Evolutionary conservation across 768 basidiomycete genomes (phyloP).

Genomic region (Suillus alpinus): DNA sequence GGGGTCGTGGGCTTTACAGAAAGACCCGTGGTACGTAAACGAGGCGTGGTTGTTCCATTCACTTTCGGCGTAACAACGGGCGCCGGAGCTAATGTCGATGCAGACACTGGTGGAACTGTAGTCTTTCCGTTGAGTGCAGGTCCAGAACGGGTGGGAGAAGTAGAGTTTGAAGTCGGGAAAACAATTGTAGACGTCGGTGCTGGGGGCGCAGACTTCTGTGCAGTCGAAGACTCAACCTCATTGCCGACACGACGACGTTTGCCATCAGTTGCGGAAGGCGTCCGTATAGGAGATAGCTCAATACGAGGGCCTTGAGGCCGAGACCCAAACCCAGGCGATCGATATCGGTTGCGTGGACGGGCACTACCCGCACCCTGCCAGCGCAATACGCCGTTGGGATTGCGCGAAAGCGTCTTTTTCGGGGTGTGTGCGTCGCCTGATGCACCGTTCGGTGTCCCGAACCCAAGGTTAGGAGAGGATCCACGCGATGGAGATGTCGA

Average conservation of each 20-base stretch:
- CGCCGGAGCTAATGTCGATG: slow-evolving; percentile 21
- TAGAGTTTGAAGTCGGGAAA: slow-evolving; percentile 23
- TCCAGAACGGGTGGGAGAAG: slow-evolving; percentile 32
- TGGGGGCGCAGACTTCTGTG: slow-evolving; percentile 31
- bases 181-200: slow-evolving; percentile 19
- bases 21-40: slow-evolving; percentile 41
- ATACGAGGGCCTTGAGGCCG: slow-evolving; percentile 46
- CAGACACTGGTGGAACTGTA: slow-evolving; percentile 9
- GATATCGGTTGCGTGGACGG: slow-evolving; percentile 63
- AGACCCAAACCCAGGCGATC: slow-evolving; percentile 70
- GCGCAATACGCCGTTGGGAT: slow-evolving; percentile 72
- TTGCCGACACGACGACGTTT: slow-evolving; percentile 64
- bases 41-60: slow-evolving; percentile 23
- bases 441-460: slow-evolving; percentile 10
- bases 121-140: slow-evolving; percentile 26
- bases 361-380: slow-evolving; percentile 81
- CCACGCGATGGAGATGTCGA: slow-evolving; percentile 38
- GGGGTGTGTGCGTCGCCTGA: slow-evolving; percentile 30
- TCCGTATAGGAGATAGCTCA: slow-evolving; percentile 36
- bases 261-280: slow-evolving; percentile 40
- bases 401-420: slow-evolving; percentile 56
- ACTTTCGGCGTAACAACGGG: slow-evolving; percentile 24
- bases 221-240: slow-evolving; percentile 34
- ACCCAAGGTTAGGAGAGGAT: slow-evolving; percentile 21
- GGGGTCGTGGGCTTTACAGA: slow-evolving; percentile 56